Evolutionary conservation across 2,329 filamentous ascomycete species (phyloP).

Genomic region (Alternaria novae-zelandiae): DNA sequence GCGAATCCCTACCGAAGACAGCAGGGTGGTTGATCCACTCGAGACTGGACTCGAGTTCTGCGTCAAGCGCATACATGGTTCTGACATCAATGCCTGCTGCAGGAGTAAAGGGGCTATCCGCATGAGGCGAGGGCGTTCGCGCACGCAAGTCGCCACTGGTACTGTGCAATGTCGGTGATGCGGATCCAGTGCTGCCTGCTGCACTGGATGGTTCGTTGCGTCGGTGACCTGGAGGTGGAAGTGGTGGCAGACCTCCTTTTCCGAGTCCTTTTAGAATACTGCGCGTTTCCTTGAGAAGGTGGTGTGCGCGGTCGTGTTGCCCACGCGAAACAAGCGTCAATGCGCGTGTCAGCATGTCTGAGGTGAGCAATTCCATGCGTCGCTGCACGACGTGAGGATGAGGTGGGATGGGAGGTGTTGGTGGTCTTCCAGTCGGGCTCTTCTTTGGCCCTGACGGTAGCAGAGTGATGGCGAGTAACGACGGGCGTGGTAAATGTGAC

Average conservation of each 20-base stretch:
- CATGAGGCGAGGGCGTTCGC: slow-evolving; percentile 47
- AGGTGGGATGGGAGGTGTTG: slow-evolving; percentile 79
- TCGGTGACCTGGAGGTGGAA: slow-evolving; percentile 67
- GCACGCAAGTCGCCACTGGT: slow-evolving; percentile 44
- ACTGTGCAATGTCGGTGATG: slow-evolving; percentile 48
- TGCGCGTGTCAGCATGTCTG: slow-evolving; percentile 94
- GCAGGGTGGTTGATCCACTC: slow-evolving; percentile 99
- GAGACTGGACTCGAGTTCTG: slow-evolving; percentile 85
- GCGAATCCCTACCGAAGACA: slow-evolving; percentile 89
- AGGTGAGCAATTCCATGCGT: slow-evolving; percentile 96
- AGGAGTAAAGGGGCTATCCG: slow-evolving; percentile 60
- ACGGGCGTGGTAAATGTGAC: slow-evolving; percentile 85
- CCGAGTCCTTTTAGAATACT: slow-evolving; percentile 95
- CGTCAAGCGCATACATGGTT: slow-evolving; percentile 85
- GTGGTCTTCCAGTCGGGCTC: slow-evolving; percentile 61
- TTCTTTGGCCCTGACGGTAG: slow-evolving; percentile 72
- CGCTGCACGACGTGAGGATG: slow-evolving; percentile 95
- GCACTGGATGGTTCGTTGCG: slow-evolving; percentile 49
- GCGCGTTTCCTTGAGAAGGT: slow-evolving; percentile 88
- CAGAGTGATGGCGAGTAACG: slow-evolving; percentile 94
- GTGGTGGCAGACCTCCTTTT: slow-evolving; percentile 90
- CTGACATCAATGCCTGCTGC: slow-evolving; percentile 79
- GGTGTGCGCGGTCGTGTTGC: slow-evolving; percentile 92
- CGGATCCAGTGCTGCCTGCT: slow-evolving; percentile 46
- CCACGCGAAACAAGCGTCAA: slow-evolving; percentile 88